These are phyloP conservation scores for Ceratocystis eucalypticola DNA, from an alignment of 2,329 filamentous ascomycete species.

Conservation along the genomic window DNA sequence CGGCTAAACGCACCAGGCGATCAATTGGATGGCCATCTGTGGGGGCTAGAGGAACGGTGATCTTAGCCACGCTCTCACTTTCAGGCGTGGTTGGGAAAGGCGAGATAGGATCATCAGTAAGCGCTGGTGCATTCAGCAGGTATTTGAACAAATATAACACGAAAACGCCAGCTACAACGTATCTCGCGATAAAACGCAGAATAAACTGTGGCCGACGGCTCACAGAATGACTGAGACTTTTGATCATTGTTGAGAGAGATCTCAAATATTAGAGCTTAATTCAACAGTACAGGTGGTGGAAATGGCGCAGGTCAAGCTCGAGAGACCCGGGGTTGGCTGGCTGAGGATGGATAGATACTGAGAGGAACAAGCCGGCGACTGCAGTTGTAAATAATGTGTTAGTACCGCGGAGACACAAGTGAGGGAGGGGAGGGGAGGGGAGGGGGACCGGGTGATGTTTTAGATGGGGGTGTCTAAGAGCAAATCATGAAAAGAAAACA, in stretches of 20 bases:
- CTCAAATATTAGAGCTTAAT: not conserved
- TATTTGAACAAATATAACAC: constrained; percentile 15
- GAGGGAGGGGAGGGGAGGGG: not conserved
- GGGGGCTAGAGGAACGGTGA: constrained; percentile 22
- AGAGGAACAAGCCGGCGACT: no score
- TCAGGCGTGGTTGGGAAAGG: constrained; percentile 9
- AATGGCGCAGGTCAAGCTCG: not conserved
- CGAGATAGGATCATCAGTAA: constrained; percentile 6
- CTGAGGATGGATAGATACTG: not conserved
- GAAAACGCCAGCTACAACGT: constrained; percentile 6
- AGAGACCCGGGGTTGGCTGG: not conserved
- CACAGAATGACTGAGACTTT: constrained; percentile 12
- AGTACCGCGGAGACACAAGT: not conserved
- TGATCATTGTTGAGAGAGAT: constrained; percentile 5
- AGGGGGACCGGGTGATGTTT: not conserved
- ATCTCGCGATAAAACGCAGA: constrained; percentile 12
- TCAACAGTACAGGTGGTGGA: not conserved
- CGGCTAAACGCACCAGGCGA: constrained; percentile 35
- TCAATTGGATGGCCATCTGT: constrained; percentile 36
- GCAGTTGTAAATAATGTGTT: not conserved
- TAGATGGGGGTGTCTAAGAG: not conserved
- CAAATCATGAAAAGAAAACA: not conserved
- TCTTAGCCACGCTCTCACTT: constrained; percentile 16
- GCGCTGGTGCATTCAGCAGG: constrained; percentile 3
- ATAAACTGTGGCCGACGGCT: constrained; percentile 13